A percentile compares a stretch with the other conserved stretches of the same genome.
Evolutionary conservation across 306 rosid species (phyloP).

Genomic region (Dryas alaskensis): DNA sequence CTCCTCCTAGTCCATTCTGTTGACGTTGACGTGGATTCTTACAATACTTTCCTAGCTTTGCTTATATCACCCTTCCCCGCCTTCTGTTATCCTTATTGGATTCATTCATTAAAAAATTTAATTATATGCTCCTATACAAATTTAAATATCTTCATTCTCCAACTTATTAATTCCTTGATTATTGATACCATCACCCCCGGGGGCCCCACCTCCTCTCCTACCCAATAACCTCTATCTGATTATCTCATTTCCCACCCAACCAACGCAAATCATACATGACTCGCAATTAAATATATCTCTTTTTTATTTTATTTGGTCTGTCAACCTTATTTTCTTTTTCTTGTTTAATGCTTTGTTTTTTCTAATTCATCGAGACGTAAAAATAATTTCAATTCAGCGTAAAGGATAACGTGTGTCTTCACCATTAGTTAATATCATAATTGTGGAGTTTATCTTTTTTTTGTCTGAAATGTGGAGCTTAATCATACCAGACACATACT

Average conservation of each 20-base stretch:
- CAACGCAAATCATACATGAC: neutral
- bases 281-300: neutral
- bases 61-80: conserved; percentile 25
- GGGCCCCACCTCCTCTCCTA: neutral
- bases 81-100: conserved; percentile 17
- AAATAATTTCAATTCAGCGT: too few species aligned
- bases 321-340: neutral
- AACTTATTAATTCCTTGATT: neutral
- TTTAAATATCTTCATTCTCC: neutral
- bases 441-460: too few species aligned
- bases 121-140: neutral
- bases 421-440: too few species aligned
- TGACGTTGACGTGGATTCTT: conserved; percentile 31
- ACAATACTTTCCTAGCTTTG: conserved; percentile 14
- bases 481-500: too few species aligned
- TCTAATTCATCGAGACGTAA: too few species aligned
- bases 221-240: conserved; percentile 13
- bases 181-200: conserved; percentile 23
- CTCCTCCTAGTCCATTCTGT: neutral
- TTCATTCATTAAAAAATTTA: neutral
- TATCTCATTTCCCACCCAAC: conserved; percentile 25
- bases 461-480: too few species aligned
- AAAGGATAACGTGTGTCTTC: too few species aligned
- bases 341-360: too few species aligned
- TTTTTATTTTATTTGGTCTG: neutral